phyloP scores from a whole-genome alignment of 108 stramenopile genomes.

The Nitzschia inconspicua region DNA sequence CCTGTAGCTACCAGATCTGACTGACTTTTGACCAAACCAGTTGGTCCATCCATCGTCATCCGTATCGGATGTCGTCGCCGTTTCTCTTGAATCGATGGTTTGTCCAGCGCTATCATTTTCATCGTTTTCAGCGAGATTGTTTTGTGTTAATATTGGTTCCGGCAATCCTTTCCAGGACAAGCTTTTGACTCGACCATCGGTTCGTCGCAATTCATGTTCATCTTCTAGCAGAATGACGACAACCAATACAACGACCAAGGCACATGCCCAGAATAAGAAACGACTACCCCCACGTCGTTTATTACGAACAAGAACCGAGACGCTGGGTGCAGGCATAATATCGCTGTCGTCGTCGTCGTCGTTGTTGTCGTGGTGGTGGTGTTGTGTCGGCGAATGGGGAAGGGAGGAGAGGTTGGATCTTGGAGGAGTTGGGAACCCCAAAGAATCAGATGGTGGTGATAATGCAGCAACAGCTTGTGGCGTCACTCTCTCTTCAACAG shows the following conservation, averaged over 20 bases:
- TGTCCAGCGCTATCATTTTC: neutral
- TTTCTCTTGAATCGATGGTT: neutral
- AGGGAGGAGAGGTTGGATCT: no score
- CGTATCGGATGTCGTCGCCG: neutral
- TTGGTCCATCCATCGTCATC: conserved; percentile 1
- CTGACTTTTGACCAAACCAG: no score
- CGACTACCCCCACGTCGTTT: neutral
- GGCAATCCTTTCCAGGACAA: no score
- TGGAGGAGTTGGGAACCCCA: no score
- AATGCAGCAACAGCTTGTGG: no score
- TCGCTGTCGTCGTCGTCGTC: no score
- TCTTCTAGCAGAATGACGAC: neutral
- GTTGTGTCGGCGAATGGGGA: no score
- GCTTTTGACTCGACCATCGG: neutral
- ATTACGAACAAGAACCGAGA: neutral
- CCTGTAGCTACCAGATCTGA: no score
- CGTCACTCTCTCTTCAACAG: no score
- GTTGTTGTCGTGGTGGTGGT: no score
- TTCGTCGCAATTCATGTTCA: neutral
- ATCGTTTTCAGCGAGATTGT: neutral
- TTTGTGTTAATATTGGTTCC: neutral
- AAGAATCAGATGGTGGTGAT: no score
- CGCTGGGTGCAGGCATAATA: no score
- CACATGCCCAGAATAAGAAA: neutral
- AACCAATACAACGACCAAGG: neutral